Conservation (phyloP, 129 eudicot species). For the Pittosporum tobira region DNA sequence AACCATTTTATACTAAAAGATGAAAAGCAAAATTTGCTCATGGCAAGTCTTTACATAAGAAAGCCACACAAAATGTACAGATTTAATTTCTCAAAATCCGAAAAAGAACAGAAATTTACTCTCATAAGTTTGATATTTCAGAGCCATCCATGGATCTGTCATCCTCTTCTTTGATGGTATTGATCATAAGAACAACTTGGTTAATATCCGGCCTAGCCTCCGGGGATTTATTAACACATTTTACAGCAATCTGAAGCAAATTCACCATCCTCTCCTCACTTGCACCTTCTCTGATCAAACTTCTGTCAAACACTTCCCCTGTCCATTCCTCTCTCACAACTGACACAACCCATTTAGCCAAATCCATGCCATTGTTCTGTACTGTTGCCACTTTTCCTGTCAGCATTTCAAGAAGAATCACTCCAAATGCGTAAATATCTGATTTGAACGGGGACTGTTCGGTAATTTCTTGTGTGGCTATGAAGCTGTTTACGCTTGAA, state of each 20-base stretch:
- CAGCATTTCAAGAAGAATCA: slow-evolving; percentile 60
- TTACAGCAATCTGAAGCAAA: slow-evolving; percentile 56
- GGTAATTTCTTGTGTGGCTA: slow-evolving; percentile 14
- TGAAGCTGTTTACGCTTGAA: slow-evolving; percentile 28
- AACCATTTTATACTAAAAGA: too few species aligned
- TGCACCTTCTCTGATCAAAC: slow-evolving; percentile 52
- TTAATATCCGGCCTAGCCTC: slow-evolving; percentile 49
- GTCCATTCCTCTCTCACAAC: slow-evolving; percentile 82
- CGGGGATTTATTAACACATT: slow-evolving; percentile 45
- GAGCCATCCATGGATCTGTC: slow-evolving; percentile 57
- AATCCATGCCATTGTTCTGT: slow-evolving; percentile 46
- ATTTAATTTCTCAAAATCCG: background rate
- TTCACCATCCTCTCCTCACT: slow-evolving; percentile 80
- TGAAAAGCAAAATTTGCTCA: too few species aligned
- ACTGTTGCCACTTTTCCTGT: slow-evolving; percentile 58
- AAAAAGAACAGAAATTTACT: background rate
- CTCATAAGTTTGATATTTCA: slow-evolving; percentile 12
- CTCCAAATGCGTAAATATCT: slow-evolving; percentile 55
- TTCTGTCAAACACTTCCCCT: slow-evolving; percentile 62
- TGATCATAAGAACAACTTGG: slow-evolving; percentile 45
- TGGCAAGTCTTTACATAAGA: too few species aligned
- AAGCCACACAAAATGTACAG: too few species aligned
- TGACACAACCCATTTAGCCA: slow-evolving; percentile 58
- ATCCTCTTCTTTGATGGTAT: slow-evolving; percentile 49
- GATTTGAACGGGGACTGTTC: slow-evolving; percentile 27